Evolutionary conservation across 495 filamentous ascomycete genomes (phyloP), one percentile per base, ranked within the genome.

Genomic region (Pseudoneurospora amorphoporcata): DNA sequence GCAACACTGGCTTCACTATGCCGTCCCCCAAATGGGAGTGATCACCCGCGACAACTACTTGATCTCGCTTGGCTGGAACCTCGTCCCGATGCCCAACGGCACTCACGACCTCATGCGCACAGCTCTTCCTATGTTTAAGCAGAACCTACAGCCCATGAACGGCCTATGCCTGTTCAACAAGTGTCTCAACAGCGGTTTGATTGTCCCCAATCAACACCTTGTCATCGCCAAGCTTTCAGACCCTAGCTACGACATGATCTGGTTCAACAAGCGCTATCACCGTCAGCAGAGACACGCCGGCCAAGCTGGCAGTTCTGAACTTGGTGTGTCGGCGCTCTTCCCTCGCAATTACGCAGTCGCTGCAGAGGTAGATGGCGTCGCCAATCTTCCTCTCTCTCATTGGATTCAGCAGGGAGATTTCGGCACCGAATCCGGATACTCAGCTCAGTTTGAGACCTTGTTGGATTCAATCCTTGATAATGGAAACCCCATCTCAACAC

Each of bases 1-100:
- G 47, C 73, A 78, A 37, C 65, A 39, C 16, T 78, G 76, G 78
- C 75, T 79, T n/a, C 69, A 72, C 12, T 77, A 53, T 38, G 75
- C 75, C 29, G 72, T 76, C 39, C 53, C 40, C 16, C 72, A 45
- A 16, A 45, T 79, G 68, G 78, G 78, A 6, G 73, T 79, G 14
- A 42, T 75, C 16, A 47, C 53, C 17, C 73, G 75, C n/a, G 73
- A 75, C n/a, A 37, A 39, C 4, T 79, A 79, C 74, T 43, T 79
- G 71, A n/a, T 29, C 19, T 32, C 72, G 2, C 70, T 77, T 14
- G 75, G 78, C 41, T 79, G 78, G 78, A 43, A 68, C 9, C 61
- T 79, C 10, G 41, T 74, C 4, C 69, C 39, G 35, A 70, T 71
- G 38, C 45, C 74, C 10, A 70, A 77, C 47, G 77, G 75, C 41